Evolutionary conservation across 2,329 filamentous ascomycete species (phyloP).

Genomic region (Cercospora sp.): DNA sequence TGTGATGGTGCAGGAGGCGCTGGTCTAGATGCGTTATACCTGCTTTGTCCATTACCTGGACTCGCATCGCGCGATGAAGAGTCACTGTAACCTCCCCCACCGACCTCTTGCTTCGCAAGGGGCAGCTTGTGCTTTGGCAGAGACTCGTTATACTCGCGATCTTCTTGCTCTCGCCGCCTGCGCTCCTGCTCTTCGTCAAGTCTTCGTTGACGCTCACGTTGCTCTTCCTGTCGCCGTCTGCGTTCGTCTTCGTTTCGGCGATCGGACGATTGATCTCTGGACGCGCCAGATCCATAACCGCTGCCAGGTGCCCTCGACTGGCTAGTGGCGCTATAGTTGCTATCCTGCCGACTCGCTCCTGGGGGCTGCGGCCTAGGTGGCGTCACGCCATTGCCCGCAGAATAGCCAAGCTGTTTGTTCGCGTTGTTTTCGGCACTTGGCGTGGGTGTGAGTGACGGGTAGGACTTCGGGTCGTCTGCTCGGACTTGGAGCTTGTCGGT

Average conservation of each 20-base stretch:
- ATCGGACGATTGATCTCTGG: conserved; percentile 32
- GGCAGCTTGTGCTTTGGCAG: conserved; percentile 78
- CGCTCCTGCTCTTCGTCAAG: conserved; percentile 50
- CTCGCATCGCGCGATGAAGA: conserved; percentile 43
- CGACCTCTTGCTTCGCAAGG: conserved; percentile 86
- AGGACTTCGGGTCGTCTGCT: conserved; percentile 68
- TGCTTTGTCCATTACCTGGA: conserved; percentile 53
- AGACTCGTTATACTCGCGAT: conserved; percentile 76
- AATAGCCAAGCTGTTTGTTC: conserved; percentile 53
- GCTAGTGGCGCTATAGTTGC: conserved; percentile 42
- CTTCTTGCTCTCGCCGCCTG: conserved; percentile 66
- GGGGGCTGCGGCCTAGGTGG: conserved; percentile 51
- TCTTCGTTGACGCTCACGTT: conserved; percentile 39
- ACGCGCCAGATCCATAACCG: conserved; percentile 23
- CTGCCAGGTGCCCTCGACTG: conserved; percentile 24
- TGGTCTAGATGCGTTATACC: conserved; percentile 83
- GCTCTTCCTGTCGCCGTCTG: conserved; percentile 44
- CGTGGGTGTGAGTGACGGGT: conserved; percentile 67
- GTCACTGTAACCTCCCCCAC: conserved; percentile 62
- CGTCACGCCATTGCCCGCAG: conserved; percentile 49
- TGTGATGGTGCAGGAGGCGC: conserved; percentile 58
- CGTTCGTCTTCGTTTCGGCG: conserved; percentile 44
- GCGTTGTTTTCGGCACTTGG: conserved; percentile 54
- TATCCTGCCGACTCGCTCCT: conserved; percentile 48
- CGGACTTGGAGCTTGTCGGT: conserved; percentile 75